Evolutionary conservation across 2,329 filamentous ascomycete species (phyloP).

Genomic region (Aspergillus hiratsukae): DNA sequence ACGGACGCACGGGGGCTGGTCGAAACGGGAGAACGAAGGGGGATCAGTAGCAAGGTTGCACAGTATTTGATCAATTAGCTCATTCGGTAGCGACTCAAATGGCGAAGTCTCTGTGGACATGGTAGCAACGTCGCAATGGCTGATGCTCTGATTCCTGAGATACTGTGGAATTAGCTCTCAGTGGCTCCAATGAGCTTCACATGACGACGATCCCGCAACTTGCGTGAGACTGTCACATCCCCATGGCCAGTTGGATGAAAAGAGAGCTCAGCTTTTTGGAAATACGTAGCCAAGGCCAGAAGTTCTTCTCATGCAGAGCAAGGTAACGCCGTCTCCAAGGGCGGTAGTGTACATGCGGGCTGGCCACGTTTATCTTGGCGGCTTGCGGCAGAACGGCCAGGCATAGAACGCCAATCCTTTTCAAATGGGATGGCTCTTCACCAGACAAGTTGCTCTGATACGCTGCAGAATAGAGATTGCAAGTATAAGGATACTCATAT

Average conservation of each 20-base stretch:
- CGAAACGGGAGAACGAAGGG: conserved; percentile 47
- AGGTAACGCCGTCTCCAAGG: no score
- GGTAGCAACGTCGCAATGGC: conserved; percentile 2
- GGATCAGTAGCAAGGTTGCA: conserved; percentile 49
- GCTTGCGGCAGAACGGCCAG: no score
- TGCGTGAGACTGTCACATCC: neutral
- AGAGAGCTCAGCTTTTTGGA: no score
- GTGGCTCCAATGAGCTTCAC: conserved; percentile 1
- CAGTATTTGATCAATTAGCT: conserved; percentile 57
- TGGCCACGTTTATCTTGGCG: no score
- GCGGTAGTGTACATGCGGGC: no score
- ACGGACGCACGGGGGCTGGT: conserved; percentile 46
- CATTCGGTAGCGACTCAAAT: conserved; percentile 52
- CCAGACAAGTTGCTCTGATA: no score
- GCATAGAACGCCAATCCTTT: no score
- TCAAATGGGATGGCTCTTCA: no score
- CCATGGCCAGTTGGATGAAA: neutral
- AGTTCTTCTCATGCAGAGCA: no score
- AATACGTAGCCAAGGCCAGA: no score
- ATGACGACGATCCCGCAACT: conserved; percentile 8
- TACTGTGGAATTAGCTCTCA: neutral
- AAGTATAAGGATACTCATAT: no score
- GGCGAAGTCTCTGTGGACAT: conserved; percentile 17
- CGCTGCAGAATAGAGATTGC: no score
- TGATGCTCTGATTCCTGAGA: conserved; percentile 2